These are phyloP conservation scores for Fabrea salina DNA, from an alignment of 169 alveolate genomes.

Conservation along the genomic window DNA sequence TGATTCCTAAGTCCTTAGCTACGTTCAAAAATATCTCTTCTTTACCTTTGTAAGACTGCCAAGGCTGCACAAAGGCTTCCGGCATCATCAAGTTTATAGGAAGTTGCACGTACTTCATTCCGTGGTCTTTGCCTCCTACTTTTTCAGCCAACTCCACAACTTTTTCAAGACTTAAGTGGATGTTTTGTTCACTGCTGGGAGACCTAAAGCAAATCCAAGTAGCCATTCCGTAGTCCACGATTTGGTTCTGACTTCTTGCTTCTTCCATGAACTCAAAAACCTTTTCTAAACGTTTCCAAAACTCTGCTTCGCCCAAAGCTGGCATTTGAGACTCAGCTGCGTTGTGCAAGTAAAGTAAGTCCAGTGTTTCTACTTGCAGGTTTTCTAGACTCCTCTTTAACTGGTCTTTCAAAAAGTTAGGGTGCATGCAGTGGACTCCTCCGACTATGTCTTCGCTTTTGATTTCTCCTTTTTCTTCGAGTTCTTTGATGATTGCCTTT, in stretches of 20 bases:
- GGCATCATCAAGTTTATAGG: slow-evolving; percentile 76
- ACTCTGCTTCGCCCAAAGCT: slow-evolving; percentile 46
- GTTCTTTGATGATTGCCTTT: slow-evolving; percentile 36
- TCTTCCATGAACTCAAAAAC: slow-evolving; percentile 71
- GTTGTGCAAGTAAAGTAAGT: slow-evolving; percentile 71
- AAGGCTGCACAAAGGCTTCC: slow-evolving; percentile 67
- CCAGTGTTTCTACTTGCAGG: slow-evolving; percentile 63
- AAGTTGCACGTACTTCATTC: slow-evolving; percentile 58
- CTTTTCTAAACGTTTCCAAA: slow-evolving; percentile 45
- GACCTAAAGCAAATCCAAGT: slow-evolving; percentile 78
- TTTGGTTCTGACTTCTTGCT: slow-evolving; percentile 40
- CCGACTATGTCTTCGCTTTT: slow-evolving; percentile 58
- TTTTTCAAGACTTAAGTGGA: slow-evolving; percentile 60
- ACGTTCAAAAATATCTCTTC: slow-evolving; percentile 35
- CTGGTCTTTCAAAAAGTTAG: slow-evolving; percentile 50
- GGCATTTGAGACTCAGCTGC: slow-evolving; percentile 70
- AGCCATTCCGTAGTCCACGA: slow-evolving; percentile 75
- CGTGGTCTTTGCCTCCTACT: slow-evolving; percentile 69
- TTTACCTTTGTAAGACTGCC: slow-evolving; percentile 52
- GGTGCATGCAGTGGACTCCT: slow-evolving; percentile 76
- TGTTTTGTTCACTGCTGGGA: slow-evolving; percentile 56
- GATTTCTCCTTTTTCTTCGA: slow-evolving; percentile 40
- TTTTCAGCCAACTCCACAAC: slow-evolving; percentile 58
- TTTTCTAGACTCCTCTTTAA: slow-evolving; percentile 48
- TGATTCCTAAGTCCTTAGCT: slow-evolving; percentile 59